These are phyloP conservation scores for Rhodotorula sp. DNA, from an alignment of 1,284 basidiomycete species.

Conservation along the genomic window DNA sequence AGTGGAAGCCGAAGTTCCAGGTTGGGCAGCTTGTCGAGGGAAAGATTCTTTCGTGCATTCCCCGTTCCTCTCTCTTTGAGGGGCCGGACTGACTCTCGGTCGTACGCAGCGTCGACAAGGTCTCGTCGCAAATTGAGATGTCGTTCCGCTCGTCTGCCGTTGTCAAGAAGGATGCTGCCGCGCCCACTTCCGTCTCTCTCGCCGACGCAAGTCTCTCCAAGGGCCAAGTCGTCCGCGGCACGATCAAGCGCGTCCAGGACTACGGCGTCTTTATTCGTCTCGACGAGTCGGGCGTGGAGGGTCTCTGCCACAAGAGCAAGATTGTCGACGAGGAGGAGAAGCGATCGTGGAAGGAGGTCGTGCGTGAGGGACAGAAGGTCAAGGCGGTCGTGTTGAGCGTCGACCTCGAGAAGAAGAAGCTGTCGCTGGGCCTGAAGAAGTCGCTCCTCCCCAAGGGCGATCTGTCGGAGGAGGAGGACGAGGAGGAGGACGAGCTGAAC, in stretches of 20 bases:
- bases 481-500: slow-evolving; percentile 56
- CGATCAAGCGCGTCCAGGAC: slow-evolving; percentile 61
- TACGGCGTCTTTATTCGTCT: slow-evolving; percentile 93
- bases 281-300: slow-evolving; percentile 74
- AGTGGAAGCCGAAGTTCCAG: slow-evolving; percentile 83
- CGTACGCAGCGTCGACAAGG: slow-evolving; percentile 62
- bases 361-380: slow-evolving; percentile 82
- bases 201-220: slow-evolving; percentile 42
- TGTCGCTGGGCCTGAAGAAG: slow-evolving; percentile 86
- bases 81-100: not conserved
- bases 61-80: not conserved
- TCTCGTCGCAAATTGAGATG: slow-evolving; percentile 79
- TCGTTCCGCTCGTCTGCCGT: slow-evolving; percentile 57
- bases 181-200: slow-evolving; percentile 65
- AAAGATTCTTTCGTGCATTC: slow-evolving; percentile 69
- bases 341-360: slow-evolving; percentile 66
- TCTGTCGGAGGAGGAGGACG: slow-evolving; percentile 8
- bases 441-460: slow-evolving; percentile 64
- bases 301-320: slow-evolving; percentile 92
- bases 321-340: slow-evolving; percentile 81
- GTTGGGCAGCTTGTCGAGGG: slow-evolving; percentile 83
- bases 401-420: slow-evolving; percentile 67
- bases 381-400: slow-evolving; percentile 74
- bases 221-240: slow-evolving; percentile 50
- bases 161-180: slow-evolving; percentile 59